Base-by-base conservation (phyloP, 148 eudicot genomes). In the Pharnaceum exiguum region DNA sequence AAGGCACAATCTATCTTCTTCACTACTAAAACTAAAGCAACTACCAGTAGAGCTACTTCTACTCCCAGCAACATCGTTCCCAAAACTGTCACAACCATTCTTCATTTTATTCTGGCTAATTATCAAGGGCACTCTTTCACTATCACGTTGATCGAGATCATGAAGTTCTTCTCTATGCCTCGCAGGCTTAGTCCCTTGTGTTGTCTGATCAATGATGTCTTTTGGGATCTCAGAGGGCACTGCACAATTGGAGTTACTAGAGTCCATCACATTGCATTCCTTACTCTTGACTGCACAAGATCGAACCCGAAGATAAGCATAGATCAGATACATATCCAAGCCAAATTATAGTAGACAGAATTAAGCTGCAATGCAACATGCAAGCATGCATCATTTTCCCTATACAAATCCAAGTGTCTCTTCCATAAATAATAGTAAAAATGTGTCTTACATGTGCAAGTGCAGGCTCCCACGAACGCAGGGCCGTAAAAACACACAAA, bases 1-100 rank as follows among this genome's bases (percentile, higher is more conserved):
- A 46, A 83, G 70, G 63, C 90, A 80, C 15, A 69, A 83, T n/a
- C 30, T 13, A 12, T 85, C 95, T 36, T 82, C 96, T 42, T 76
- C 97, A 1, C 77, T 71, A 38, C 73, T 52, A 57, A 77, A 67
- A 32, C 81, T 82, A 0, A 79, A 79, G 47, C 65, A 79, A 68
- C 77, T 69, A 35, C 69, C 68, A 25, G 74, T 66, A 59, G 74
- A 60, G 49, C 84, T 77, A 29, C 79, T 62, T 58, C 75, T 76
- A 16, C 76, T 75, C 10, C 75, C 72, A 2, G 76, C 12, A 3
- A 46, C 47, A 51, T 55, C 57, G 12, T 51, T 68, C 18, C 52
- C 17, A n/a, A 51, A 76, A 19, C 23, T 53, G 48, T 68, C 65
- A 44, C 80, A 57, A 12, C 75, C 71, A 36, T 65, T 16, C n/a